Conservation (phyloP, 2,329 filamentous ascomycete genomes). For the Helminthosporium solani region DNA sequence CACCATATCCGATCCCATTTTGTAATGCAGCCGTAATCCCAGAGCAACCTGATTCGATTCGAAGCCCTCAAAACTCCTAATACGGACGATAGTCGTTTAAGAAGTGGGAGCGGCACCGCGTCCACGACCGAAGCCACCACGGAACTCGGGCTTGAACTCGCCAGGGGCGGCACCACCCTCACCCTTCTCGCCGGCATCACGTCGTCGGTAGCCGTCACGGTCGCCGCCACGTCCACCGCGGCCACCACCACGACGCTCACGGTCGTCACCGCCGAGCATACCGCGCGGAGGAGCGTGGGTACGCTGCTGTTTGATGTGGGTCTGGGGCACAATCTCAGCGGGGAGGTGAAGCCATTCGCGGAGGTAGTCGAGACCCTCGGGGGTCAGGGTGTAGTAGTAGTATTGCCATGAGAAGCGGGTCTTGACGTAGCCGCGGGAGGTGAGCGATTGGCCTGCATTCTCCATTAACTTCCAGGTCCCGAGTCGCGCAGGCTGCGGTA, state of each 20-base stretch:
- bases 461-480: too few relatives aligned
- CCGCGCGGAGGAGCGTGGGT: constrained; percentile 96
- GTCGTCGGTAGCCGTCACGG: constrained; percentile 81
- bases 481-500: not conserved
- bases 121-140: constrained; percentile 46
- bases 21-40: constrained; percentile 34
- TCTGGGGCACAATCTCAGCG: constrained; percentile 98
- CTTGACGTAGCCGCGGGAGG: constrained; percentile 98
- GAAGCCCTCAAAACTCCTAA: constrained; percentile 1
- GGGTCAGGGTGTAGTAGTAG: constrained; percentile 99
- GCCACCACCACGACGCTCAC: constrained; percentile 75
- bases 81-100: constrained; percentile 25
- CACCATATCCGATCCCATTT: constrained; percentile 37
- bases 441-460: constrained; percentile 78
- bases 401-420: constrained; percentile 82
- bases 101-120: constrained; percentile 40
- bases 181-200: constrained; percentile 62
- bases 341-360: constrained; percentile 99
- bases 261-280: constrained; percentile 85
- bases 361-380: constrained; percentile 99
- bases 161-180: constrained; percentile 44
- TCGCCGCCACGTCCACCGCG: constrained; percentile 68
- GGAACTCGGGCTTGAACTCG: constrained; percentile 48
- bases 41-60: constrained; percentile 19
- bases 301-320: constrained; percentile 99